These are phyloP conservation scores for Rhodosporidiobolus odoratus DNA, from an alignment of 768 basidiomycete genomes.

Conservation along the genomic window DNA sequence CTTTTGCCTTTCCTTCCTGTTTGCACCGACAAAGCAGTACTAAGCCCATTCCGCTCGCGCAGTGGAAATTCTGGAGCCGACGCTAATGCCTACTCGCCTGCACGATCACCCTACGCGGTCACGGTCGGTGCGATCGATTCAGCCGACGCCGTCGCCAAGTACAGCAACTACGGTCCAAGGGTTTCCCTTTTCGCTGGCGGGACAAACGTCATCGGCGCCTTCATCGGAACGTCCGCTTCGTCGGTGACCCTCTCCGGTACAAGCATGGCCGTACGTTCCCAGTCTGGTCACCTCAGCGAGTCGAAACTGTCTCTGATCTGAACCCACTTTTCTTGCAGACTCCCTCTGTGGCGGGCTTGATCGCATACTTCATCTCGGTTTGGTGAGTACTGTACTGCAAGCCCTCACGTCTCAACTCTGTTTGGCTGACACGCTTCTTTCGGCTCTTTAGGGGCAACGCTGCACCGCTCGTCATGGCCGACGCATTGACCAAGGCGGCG, in stretches of 20 bases:
- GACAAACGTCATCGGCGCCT: constrained; percentile 13
- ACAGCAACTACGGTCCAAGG: constrained; percentile 8
- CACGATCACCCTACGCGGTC: constrained; percentile 12
- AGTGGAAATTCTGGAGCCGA: neutral
- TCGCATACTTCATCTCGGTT: constrained; percentile 22
- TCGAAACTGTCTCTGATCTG: too few species aligned
- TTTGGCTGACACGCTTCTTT: neutral
- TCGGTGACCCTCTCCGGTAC: constrained; percentile 13
- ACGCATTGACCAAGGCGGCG: constrained; percentile 14
- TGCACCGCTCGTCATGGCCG: constrained; percentile 5
- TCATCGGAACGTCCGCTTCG: constrained; percentile 21
- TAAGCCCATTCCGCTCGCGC: neutral
- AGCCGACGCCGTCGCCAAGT: constrained; percentile 14
- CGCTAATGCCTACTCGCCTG: neutral
- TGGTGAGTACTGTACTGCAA: constrained; percentile 4
- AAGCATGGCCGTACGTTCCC: constrained; percentile 1
- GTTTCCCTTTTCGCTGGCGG: constrained; percentile 19
- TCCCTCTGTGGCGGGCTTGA: constrained; percentile 10
- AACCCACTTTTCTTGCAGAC: neutral
- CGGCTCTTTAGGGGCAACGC: constrained; percentile 14
- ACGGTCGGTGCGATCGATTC: constrained; percentile 17
- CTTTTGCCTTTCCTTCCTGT: neutral
- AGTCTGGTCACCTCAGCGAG: too few species aligned
- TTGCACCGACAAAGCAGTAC: neutral
- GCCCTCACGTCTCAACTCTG: neutral